Percentiles rank a stretch among this genome's conserved stretches.
These are phyloP conservation scores for Kurtzmaniella quercitrusa DNA, from an alignment of 1,139 yeast genomes.

Conservation along the genomic window DNA sequence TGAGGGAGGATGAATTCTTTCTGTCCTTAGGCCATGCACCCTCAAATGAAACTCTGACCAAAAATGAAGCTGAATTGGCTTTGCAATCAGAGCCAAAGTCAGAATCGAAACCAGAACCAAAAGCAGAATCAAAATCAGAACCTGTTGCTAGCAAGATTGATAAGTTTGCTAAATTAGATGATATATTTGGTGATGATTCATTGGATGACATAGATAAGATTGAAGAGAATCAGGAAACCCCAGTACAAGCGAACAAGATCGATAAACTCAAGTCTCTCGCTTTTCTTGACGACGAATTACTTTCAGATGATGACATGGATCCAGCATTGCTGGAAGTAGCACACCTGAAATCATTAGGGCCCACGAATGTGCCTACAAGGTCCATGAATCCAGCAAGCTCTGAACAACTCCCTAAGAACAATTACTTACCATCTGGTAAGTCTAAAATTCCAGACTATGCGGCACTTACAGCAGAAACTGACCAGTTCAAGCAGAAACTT, in stretches of 20 bases:
- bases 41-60: neutral
- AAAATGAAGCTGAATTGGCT: too few species aligned
- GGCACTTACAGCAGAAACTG: conserved; percentile 7
- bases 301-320: neutral
- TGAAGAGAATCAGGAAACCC: neutral
- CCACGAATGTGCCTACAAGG: conserved; percentile 5
- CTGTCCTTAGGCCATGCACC: neutral
- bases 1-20: neutral
- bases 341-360: too few species aligned
- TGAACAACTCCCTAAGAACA: neutral
- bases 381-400: neutral
- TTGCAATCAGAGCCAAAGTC: too few species aligned
- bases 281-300: conserved; percentile 9
- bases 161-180: conserved; percentile 9
- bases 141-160: neutral
- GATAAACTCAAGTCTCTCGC: conserved; percentile 5
- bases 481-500: conserved; percentile 26
- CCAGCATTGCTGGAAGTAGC: too few species aligned
- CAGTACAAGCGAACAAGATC: conserved; percentile 1
- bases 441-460: conserved; percentile 4
- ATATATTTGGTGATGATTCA: conserved; percentile 11
- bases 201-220: conserved; percentile 9
- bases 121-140: conserved; percentile 2
- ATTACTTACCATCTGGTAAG: neutral
- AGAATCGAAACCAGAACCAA: neutral